Percentiles rank a stretch among this genome's conserved stretches.
These are phyloP conservation scores for Sclerotiophoma versabilis DNA, from an alignment of 2,329 filamentous ascomycete genomes.

Conservation along the genomic window DNA sequence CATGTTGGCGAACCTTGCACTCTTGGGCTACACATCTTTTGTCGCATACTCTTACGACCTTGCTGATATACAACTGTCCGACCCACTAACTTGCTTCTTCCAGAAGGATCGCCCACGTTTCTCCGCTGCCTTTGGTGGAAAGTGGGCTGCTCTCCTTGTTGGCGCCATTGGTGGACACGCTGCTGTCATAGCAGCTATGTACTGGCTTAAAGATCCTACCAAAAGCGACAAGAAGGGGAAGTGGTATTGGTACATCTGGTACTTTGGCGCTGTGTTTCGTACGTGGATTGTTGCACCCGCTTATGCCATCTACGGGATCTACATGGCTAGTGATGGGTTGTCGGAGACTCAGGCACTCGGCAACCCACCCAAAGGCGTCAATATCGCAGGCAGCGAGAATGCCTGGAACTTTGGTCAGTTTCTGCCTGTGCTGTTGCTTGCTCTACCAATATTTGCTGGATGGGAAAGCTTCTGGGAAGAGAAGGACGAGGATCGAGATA, in stretches of 20 bases:
- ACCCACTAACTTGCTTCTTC: conserved; percentile 38
- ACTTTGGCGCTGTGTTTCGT: conserved; percentile 32
- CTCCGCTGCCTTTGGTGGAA: conserved; percentile 33
- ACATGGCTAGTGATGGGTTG: conserved; percentile 32
- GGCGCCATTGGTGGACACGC: conserved; percentile 40
- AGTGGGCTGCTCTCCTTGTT: conserved; percentile 38
- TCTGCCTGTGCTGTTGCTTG: conserved; percentile 38
- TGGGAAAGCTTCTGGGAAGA: conserved; percentile 43
- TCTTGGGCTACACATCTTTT: conserved; percentile 42
- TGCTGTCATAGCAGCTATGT: conserved; percentile 42
- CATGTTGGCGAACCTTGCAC: conserved; percentile 39
- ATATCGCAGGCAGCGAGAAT: conserved; percentile 31
- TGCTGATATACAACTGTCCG: conserved; percentile 25
- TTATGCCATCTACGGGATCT: conserved; percentile 40
- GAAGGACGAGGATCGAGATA: conserved; percentile 33
- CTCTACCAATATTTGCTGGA: conserved; percentile 40
- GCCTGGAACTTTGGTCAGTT: conserved; percentile 45
- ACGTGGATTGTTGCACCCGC: conserved; percentile 43
- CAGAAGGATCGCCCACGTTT: conserved; percentile 30
- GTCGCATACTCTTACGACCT: conserved; percentile 41
- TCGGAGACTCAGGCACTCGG: conserved; percentile 38
- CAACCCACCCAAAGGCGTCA: conserved; percentile 20
- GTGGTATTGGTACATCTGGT: conserved; percentile 32
- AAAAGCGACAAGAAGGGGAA: conserved; percentile 16
- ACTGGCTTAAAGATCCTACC: conserved; percentile 26